These are phyloP conservation scores for Dimargaris cristalligena DNA, from an alignment of 192 early-diverging fungal species.

Conservation along the genomic window DNA sequence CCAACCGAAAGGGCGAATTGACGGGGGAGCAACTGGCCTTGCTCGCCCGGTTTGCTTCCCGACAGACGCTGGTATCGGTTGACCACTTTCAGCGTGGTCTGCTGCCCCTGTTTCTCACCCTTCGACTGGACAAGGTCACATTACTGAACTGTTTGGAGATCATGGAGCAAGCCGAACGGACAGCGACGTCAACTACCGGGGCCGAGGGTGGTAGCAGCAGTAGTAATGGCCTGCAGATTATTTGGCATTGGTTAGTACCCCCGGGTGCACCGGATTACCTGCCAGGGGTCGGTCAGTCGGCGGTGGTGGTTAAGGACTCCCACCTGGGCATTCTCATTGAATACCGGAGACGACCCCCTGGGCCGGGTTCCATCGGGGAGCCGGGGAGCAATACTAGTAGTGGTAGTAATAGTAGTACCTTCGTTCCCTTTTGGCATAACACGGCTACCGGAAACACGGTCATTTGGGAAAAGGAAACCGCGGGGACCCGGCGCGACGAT, in stretches of 20 bases:
- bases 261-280: neutral
- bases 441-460: neutral
- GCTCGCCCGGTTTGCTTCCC: too few species aligned
- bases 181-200: neutral
- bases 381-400: neutral
- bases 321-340: neutral
- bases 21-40: too few species aligned
- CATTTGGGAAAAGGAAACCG: slow-evolving; percentile 4
- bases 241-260: neutral
- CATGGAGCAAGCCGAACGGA: neutral
- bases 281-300: neutral
- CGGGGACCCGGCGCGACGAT: neutral
- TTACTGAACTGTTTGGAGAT: neutral
- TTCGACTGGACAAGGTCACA: neutral
- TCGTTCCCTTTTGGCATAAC: slow-evolving; percentile 9
- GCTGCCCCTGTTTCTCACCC: neutral
- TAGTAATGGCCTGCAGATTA: neutral
- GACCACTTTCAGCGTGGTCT: too few species aligned
- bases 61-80: too few species aligned
- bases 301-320: slow-evolving; percentile 3
- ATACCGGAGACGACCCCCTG: neutral
- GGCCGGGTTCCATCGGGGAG: neutral
- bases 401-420: neutral
- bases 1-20: too few species aligned
- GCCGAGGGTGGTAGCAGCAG: too few species aligned